Base-by-base conservation (phyloP, 2,329 filamentous ascomycete genomes). In the Cadophora malorum region DNA sequence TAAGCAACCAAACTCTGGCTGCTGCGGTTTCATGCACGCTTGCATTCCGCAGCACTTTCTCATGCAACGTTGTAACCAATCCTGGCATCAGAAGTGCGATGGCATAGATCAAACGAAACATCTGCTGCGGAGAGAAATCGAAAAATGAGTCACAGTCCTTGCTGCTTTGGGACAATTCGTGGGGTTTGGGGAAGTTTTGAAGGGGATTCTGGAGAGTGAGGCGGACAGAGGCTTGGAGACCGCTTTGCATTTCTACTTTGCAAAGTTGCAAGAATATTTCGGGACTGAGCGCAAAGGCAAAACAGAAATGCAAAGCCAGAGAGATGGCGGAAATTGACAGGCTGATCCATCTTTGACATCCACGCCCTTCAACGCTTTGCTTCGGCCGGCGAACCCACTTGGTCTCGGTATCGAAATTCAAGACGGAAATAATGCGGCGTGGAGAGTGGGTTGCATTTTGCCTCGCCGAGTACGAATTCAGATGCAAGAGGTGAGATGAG, bases 381-480 rank as follows among this genome's bases (percentile, higher is more conserved):
- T 38, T 38, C 55, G 35, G n/a, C 35, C 28, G 50, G 50, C 50
- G 50, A 55, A 21, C 23, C 50, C 50, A 49, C 45, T 49, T 49
- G 50, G 50, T 55, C 14, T 16, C 28, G 50, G 50, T 28, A 55
- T 55, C 23, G 55, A 41, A 59, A 25, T 59, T 55, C 6, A 55
- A 25, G 25, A 14, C 25, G 52, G 28, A 58, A 38, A 12, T n/a
- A 25, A 58, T 38, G 55, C 33, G 33, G 23, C 41, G 38, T 31
- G 38, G 55, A 38, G 35, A 31, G 55, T 59, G 55, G 55, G 35
- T 21, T 59, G 55, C 55, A 61, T 16, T 16, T n/a, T 47, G 58
- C 33, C 28, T 58, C 55, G 41, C 58, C 58, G 58, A 61, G 58
- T 61, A 61, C 58, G 38, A 61, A 61, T 61, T 19, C 10, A 45